Conservation (phyloP, 1,139 yeast genomes). For the Geotrichum bryndzae region DNA sequence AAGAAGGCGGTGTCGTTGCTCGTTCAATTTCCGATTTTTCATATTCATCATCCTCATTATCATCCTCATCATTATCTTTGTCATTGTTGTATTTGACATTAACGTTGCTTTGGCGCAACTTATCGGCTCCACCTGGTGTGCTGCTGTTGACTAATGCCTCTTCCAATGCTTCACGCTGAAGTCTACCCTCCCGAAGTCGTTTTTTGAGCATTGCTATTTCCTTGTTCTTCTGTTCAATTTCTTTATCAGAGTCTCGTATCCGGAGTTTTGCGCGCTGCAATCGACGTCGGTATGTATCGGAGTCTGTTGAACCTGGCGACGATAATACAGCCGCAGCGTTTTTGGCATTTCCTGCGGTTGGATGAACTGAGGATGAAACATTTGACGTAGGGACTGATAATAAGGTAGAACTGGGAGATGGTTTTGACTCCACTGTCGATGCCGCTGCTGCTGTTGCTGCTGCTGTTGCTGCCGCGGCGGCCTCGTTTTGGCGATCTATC, state of each 20-base stretch:
- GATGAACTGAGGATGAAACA: background rate
- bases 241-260: slow-evolving; percentile 41
- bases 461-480: slow-evolving; percentile 19
- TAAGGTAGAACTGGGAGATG: background rate
- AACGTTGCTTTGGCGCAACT: background rate
- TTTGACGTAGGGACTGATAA: slow-evolving; percentile 12
- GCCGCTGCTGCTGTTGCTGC: slow-evolving; percentile 20
- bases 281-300: slow-evolving; percentile 35
- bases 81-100: background rate
- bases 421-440: slow-evolving; percentile 11
- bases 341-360: background rate
- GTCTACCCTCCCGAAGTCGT: slow-evolving; percentile 8
- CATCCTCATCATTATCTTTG: background rate
- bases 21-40: background rate
- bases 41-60: background rate
- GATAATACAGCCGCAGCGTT: background rate
- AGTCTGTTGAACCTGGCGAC: background rate
- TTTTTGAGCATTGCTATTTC: slow-evolving; percentile 34
- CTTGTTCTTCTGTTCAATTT: slow-evolving; percentile 39
- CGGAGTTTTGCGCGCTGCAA: slow-evolving; percentile 39
- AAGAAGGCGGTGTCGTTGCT: background rate
- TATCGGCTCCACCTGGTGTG: background rate
- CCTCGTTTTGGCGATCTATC: slow-evolving; percentile 19
- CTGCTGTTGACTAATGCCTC: background rate
- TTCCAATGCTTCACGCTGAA: slow-evolving; percentile 5